A percentile compares a stretch with the other conserved stretches of the same genome.
Conservation (phyloP, 768 basidiomycete genomes). For the Lentinus brumalis region DNA sequence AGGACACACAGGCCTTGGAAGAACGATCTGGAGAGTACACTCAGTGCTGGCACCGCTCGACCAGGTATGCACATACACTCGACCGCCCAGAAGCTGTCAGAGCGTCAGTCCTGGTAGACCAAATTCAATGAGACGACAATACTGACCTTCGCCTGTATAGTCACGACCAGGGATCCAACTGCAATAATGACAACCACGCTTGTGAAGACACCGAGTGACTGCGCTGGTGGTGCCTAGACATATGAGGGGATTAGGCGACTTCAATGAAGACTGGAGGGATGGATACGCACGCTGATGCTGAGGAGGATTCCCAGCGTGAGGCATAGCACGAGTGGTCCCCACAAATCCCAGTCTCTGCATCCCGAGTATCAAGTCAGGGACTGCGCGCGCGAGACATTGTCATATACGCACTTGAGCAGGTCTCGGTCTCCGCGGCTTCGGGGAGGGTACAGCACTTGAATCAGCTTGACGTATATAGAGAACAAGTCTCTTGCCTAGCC, state of each 20-base stretch:
- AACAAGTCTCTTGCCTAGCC: conserved; percentile 82
- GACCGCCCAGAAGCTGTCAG: conserved; percentile 70
- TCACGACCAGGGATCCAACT: conserved; percentile 86
- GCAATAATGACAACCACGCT: conserved; percentile 93
- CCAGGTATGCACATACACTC: conserved; percentile 58
- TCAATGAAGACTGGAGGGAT: neutral
- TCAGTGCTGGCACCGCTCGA: neutral
- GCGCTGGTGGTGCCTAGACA: conserved; percentile 73
- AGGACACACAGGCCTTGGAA: conserved; percentile 95
- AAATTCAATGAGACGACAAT: neutral
- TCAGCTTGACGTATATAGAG: conserved; percentile 89
- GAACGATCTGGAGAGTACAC: conserved; percentile 63
- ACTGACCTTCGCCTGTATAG: conserved; percentile 90
- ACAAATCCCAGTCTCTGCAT: conserved; percentile 93
- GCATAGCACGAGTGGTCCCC: conserved; percentile 91
- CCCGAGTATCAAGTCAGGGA: neutral
- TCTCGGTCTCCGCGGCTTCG: conserved; percentile 71
- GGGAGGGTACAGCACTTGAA: conserved; percentile 91
- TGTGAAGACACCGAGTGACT: conserved; percentile 89
- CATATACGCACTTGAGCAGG: conserved; percentile 63
- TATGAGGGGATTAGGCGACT: neutral
- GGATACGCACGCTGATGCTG: conserved; percentile 68
- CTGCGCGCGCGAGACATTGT: neutral
- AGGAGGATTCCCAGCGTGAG: conserved; percentile 81
- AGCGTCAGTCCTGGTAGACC: neutral